Evolutionary conservation across 345 rosid species (phyloP).

Genomic region (Citrus sp.): DNA sequence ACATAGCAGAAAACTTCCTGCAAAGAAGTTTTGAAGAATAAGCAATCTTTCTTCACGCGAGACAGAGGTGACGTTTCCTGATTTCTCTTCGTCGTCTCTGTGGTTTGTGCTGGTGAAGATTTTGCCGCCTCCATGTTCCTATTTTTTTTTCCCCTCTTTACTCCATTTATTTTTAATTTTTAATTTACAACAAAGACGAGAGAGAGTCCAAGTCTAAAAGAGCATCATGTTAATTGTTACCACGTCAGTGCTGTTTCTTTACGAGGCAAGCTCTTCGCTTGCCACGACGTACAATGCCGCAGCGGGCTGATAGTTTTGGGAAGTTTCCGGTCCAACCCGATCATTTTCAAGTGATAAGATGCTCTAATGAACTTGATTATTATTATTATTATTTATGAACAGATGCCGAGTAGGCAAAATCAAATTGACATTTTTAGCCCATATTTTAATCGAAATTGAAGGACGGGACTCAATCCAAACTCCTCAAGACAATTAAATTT

Average conservation of each 20-base stretch:
- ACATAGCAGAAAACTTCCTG: slow-evolving; percentile 45
- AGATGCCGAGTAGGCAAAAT: too few species aligned
- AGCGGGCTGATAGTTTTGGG: background rate
- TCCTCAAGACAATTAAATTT: too few species aligned
- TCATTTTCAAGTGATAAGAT: too few species aligned
- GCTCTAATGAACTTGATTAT: too few species aligned
- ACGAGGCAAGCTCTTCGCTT: background rate
- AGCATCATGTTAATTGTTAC: background rate
- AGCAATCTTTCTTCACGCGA: slow-evolving; percentile 31
- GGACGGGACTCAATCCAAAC: too few species aligned
- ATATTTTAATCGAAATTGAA: too few species aligned
- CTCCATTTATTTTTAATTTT: too few species aligned
- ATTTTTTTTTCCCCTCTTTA: background rate
- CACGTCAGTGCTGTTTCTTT: background rate
- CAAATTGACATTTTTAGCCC: too few species aligned
- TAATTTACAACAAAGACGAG: too few species aligned
- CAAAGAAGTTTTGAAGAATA: slow-evolving; percentile 39
- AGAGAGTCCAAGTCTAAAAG: too few species aligned
- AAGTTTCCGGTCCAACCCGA: too few species aligned
- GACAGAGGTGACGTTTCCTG: slow-evolving; percentile 24
- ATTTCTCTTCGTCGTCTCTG: slow-evolving; percentile 4
- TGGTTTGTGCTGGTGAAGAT: slow-evolving; percentile 7
- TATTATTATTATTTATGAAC: too few species aligned
- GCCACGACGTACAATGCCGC: background rate
- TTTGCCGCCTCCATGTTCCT: slow-evolving; percentile 29